A percentile compares a stretch with the other conserved stretches of the same genome.
Conservation (phyloP, 164 flowering plant species). For the Echeveria elegans region DNA sequence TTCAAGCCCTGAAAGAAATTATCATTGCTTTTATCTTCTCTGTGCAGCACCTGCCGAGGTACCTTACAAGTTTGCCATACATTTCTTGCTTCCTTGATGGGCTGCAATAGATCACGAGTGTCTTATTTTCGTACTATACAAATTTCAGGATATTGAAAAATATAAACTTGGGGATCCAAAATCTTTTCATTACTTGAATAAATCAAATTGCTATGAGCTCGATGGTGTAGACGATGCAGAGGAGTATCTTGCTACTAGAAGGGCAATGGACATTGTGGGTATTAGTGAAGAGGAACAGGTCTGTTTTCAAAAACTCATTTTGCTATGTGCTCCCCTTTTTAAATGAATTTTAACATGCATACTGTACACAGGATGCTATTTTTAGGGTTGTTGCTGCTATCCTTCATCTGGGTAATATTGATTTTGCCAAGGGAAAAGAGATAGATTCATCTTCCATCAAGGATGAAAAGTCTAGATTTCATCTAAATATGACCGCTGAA, state of each 20-base stretch:
- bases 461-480: slow-evolving; percentile 86
- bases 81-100: background rate
- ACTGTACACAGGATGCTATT: slow-evolving; percentile 68
- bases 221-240: slow-evolving; percentile 86
- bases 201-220: slow-evolving; percentile 68
- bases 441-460: slow-evolving; percentile 89
- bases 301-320: slow-evolving; percentile 2
- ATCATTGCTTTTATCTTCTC: slow-evolving; percentile 79
- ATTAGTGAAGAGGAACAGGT: slow-evolving; percentile 95
- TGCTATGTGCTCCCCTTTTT: slow-evolving; percentile 5
- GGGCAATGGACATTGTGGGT: slow-evolving; percentile 98
- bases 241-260: slow-evolving; percentile 88
- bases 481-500: slow-evolving; percentile 78
- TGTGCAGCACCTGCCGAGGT: slow-evolving; percentile 85
- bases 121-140: background rate
- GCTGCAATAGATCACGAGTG: background rate
- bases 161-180: slow-evolving; percentile 66
- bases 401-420: slow-evolving; percentile 90
- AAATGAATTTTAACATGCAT: slow-evolving; percentile 11
- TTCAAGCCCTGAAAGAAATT: slow-evolving; percentile 76
- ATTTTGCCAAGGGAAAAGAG: slow-evolving; percentile 85
- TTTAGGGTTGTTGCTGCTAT: slow-evolving; percentile 96
- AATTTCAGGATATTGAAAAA: slow-evolving; percentile 44
- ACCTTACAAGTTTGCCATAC: slow-evolving; percentile 12
- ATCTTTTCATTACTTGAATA: slow-evolving; percentile 82